Base-by-base conservation (phyloP, 169 alveolate species). In the Perkinsus olseni region DNA sequence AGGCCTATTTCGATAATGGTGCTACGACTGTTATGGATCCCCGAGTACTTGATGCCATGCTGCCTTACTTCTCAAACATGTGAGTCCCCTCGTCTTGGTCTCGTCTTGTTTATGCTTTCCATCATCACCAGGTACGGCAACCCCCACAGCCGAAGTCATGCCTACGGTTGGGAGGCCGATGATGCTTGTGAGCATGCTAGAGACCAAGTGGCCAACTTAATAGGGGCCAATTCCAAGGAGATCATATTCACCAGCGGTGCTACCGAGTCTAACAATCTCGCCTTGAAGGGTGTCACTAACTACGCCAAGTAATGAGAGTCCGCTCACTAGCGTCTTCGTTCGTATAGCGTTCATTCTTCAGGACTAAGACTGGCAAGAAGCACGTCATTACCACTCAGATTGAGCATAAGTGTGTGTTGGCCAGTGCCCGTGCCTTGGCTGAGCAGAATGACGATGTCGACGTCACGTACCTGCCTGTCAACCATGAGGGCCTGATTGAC, bases 231-330 rank as follows among this genome's bases (percentile, higher is more conserved):
- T 40, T 95, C 98, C 45, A 96, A 97, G 95, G 99, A 98, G 96
- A 96, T 99, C 90, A 96, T 98, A 62, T 99, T 99, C 96, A 99
- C 99, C n/a, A 97, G 99, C 0, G 99, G 99, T 0, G 99, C 99
- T 11, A 99, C 99, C 17, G 99, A 99, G 97, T 96, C 99, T 74
- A 99, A 99, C 95, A 99, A 99, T 95, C 93, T 98, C 95, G 99
- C 99, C 39, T 93, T 98, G 31, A 98, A 98, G 95, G 99, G 99
- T 48, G 97, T 98, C 38, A 96, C 98, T 24, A 92, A 93, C 39
- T 95, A 93, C 62, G 94, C 96, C 92, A 94, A 90, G 91, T 93
- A 94, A 38, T n/a, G n/a, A n/a, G 50, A 6, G 50, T 40, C 50
- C 50, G 50, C 50, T 40, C 50, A 40, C 21, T 40, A 40, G 50